Evolutionary conservation across 2,329 filamentous ascomycete genomes (phyloP).

Genomic region (Colletotrichum incanum): DNA sequence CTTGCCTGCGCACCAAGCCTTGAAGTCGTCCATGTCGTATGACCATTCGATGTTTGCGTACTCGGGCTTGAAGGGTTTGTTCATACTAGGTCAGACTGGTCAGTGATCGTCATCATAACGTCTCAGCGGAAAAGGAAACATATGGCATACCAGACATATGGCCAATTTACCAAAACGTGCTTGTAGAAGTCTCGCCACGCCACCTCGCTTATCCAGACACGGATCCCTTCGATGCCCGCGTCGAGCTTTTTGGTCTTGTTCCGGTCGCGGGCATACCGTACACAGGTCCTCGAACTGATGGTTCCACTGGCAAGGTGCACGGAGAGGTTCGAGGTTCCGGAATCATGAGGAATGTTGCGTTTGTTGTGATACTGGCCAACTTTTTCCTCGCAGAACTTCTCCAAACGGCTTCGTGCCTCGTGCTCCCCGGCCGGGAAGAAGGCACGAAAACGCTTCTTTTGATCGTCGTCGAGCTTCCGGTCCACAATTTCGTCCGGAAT

Average conservation of each 20-base stretch:
- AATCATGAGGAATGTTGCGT: constrained; percentile 76
- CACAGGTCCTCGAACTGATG: constrained; percentile 77
- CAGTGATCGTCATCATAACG: background rate
- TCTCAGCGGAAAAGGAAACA: background rate
- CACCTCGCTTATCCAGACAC: constrained; percentile 85
- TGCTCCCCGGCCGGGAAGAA: constrained; percentile 85
- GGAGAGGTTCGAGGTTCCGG: constrained; percentile 78
- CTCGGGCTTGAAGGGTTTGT: constrained; percentile 81
- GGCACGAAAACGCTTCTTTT: constrained; percentile 69
- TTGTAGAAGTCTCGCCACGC: constrained; percentile 93
- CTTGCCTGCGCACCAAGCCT: constrained; percentile 80
- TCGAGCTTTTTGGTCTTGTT: constrained; percentile 79
- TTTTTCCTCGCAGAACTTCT: constrained; percentile 77
- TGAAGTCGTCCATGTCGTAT: constrained; percentile 78
- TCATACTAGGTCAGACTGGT: constrained; percentile 59
- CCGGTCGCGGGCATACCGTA: constrained; percentile 73
- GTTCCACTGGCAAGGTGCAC: constrained; percentile 81
- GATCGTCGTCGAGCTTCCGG: constrained; percentile 73
- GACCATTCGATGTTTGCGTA: constrained; percentile 89
- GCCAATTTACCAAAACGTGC: constrained; percentile 88
- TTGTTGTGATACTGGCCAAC: constrained; percentile 73
- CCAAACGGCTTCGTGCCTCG: constrained; percentile 75
- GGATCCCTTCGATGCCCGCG: constrained; percentile 75
- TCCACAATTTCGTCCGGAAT: constrained; percentile 76
- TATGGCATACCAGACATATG: constrained; percentile 78